phyloP scores from a whole-genome alignment of 192 early-diverging fungal genomes.

The Coemansia sp. region DNA sequence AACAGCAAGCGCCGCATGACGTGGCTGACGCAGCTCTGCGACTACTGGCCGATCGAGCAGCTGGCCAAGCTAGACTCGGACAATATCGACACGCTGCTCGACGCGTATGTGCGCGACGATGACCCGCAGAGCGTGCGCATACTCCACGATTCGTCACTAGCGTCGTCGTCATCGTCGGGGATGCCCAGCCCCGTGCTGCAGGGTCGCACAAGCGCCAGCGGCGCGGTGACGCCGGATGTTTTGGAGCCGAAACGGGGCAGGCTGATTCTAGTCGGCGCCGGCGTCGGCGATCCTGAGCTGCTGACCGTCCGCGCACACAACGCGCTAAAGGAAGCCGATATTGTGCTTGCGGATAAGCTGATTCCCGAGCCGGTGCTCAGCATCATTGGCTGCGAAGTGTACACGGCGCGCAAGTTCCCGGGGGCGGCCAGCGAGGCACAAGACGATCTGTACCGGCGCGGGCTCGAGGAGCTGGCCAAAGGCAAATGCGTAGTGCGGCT shows the following conservation, averaged over 20 bases:
- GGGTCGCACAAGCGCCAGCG: not conserved
- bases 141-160: not conserved
- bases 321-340: constrained; percentile 67
- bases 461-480: constrained; percentile 63
- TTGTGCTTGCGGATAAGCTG: constrained; percentile 82
- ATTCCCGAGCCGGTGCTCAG: constrained; percentile 61
- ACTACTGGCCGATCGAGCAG: constrained; percentile 77
- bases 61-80: constrained; percentile 66
- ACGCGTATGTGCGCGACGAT: constrained; percentile 57
- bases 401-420: constrained; percentile 67
- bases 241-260: constrained; percentile 24
- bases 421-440: constrained; percentile 72
- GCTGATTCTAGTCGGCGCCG: constrained; percentile 76
- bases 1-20: constrained; percentile 73
- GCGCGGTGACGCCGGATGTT: not conserved
- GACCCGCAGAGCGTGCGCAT: constrained; percentile 31
- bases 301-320: constrained; percentile 70
- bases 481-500: constrained; percentile 77
- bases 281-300: constrained; percentile 79
- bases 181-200: constrained; percentile 31
- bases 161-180: constrained; percentile 16
- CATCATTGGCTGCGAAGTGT: constrained; percentile 55
- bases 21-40: constrained; percentile 82
- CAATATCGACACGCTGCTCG: constrained; percentile 57
- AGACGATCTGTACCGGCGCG: constrained; percentile 71